A percentile compares a stretch with the other conserved stretches of the same genome.
Evolutionary conservation across 164 flowering plant genomes (phyloP).

Genomic region (Amborella trichopoda): DNA sequence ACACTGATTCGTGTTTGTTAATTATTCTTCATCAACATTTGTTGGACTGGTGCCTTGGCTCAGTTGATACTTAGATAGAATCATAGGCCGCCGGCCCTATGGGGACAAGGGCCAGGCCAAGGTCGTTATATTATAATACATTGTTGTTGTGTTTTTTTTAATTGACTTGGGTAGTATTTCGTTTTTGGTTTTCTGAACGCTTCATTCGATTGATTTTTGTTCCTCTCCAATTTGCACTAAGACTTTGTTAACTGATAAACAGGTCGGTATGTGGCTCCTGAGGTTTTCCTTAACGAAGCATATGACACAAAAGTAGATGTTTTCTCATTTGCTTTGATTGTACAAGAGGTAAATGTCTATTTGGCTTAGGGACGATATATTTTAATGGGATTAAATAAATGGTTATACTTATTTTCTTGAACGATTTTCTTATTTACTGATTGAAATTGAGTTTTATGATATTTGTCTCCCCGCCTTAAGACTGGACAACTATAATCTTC

Average conservation of each 20-base stretch:
- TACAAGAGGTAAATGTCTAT: slow-evolving; percentile 64
- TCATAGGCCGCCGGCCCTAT: too few species aligned
- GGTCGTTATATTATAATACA: too few species aligned
- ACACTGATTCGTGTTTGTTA: too few species aligned
- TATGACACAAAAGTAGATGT: slow-evolving; percentile 95
- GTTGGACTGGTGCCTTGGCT: too few species aligned
- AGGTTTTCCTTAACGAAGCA: slow-evolving; percentile 66
- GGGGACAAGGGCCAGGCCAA: too few species aligned
- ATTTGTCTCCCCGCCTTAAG: neutral
- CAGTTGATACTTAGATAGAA: too few species aligned
- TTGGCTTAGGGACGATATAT: neutral
- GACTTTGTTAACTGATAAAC: slow-evolving; percentile 9
- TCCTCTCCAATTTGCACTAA: neutral
- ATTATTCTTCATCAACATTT: too few species aligned
- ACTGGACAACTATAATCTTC: too few species aligned
- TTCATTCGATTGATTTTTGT: too few species aligned
- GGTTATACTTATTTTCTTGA: neutral
- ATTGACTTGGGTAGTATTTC: too few species aligned
- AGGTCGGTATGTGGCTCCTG: slow-evolving; percentile 96
- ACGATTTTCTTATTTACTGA: neutral
- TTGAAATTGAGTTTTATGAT: neutral
- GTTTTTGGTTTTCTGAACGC: too few species aligned
- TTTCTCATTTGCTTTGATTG: slow-evolving; percentile 89
- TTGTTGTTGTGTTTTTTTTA: too few species aligned
- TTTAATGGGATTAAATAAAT: neutral